These are phyloP conservation scores for Solanum gandarillasii DNA, from an alignment of 257 asterid genomes.

Conservation along the genomic window DNA sequence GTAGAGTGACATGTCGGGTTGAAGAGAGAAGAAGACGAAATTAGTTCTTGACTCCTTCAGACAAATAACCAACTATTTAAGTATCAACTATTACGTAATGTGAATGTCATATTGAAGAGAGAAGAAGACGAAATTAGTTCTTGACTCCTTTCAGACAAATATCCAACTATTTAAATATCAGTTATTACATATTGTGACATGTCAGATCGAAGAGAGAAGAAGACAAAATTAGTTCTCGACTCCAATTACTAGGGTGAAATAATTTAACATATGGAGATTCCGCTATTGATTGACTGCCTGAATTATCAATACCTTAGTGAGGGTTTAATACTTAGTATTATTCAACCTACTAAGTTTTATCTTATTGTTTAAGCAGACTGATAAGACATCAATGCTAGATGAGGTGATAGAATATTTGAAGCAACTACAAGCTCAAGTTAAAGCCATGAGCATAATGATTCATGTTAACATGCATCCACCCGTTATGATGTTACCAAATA, in stretches of 20 bases:
- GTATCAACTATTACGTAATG: too few relatives aligned
- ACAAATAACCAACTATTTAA: too few relatives aligned
- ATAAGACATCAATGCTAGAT: slow-evolving; percentile 73
- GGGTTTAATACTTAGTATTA: too few relatives aligned
- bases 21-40: too few relatives aligned
- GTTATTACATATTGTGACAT: not conserved
- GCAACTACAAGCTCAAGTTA: slow-evolving; percentile 59
- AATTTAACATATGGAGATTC: not conserved
- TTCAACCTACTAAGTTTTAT: not conserved
- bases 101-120: too few relatives aligned
- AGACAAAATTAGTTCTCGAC: not conserved
- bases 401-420: slow-evolving; percentile 73
- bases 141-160: too few relatives aligned
- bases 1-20: too few relatives aligned
- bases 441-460: slow-evolving; percentile 53
- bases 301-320: too few relatives aligned
- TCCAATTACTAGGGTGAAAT: not conserved
- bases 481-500: slow-evolving; percentile 36
- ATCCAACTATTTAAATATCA: too few relatives aligned
- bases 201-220: not conserved
- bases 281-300: not conserved
- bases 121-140: too few relatives aligned
- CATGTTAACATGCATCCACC: slow-evolving; percentile 19
- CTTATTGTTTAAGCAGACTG: slow-evolving; percentile 27
- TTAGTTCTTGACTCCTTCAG: too few relatives aligned